phyloP scores from a whole-genome alignment of 2,329 filamentous ascomycete genomes.

The Colletotrichum sp. region DNA sequence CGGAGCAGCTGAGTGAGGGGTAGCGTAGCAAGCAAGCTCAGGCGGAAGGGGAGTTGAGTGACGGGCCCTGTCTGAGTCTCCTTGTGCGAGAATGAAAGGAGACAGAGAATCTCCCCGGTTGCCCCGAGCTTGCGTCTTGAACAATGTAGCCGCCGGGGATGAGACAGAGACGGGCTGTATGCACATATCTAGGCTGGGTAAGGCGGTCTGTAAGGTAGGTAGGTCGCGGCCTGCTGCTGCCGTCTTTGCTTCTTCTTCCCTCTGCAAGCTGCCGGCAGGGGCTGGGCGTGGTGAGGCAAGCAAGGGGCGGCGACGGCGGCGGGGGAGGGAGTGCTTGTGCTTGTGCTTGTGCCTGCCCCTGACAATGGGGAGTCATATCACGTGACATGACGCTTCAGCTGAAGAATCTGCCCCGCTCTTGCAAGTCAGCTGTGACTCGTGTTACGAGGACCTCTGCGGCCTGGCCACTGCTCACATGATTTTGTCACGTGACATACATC shows the following conservation, averaged over 20 bases:
- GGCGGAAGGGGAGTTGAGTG: not conserved
- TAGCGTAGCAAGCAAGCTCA: not conserved
- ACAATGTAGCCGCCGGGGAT: not conserved
- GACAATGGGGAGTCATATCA: not conserved
- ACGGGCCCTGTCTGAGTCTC: not conserved
- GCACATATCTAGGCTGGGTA: not conserved
- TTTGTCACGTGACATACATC: fast-evolving
- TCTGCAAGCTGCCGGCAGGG: not conserved
- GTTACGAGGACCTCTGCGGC: not conserved
- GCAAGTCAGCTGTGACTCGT: not conserved
- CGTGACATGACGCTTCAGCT: not conserved
- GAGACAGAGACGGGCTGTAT: not conserved
- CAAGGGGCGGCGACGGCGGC: not conserved
- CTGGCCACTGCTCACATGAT: not conserved
- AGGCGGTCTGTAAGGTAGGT: not conserved
- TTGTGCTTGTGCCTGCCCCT: not conserved
- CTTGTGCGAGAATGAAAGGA: not conserved
- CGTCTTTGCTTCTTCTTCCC: not conserved
- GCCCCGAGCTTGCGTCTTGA: not conserved
- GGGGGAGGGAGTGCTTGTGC: not conserved
- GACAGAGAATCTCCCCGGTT: not conserved
- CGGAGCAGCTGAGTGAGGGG: not conserved
- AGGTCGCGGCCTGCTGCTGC: not conserved
- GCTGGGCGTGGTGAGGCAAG: not conserved
- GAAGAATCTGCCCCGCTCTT: not conserved